These are phyloP conservation scores for Handroanthus guayacan DNA, from an alignment of 257 asterid genomes.

Conservation along the genomic window DNA sequence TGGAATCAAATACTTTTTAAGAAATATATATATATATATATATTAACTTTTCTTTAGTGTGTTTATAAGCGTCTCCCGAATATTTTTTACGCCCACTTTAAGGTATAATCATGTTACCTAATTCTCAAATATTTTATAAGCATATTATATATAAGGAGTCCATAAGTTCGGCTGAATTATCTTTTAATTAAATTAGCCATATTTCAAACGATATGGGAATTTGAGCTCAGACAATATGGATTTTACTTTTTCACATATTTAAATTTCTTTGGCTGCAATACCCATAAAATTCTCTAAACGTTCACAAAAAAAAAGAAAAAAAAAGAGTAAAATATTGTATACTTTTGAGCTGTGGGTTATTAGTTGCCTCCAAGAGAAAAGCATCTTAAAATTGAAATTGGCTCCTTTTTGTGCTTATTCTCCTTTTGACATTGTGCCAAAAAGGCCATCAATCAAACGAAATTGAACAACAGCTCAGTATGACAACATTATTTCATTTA, in stretches of 20 bases:
- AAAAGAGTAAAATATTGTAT: too few relatives aligned
- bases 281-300: conserved; percentile 2
- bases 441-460: conserved; percentile 19
- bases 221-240: not conserved
- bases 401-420: conserved; percentile 16
- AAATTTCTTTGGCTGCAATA: not conserved
- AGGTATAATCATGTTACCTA: too few relatives aligned
- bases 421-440: conserved; percentile 26
- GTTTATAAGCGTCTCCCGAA: too few relatives aligned
- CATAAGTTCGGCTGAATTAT: too few relatives aligned
- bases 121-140: too few relatives aligned
- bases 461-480: not conserved
- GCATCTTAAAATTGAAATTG: conserved; percentile 20
- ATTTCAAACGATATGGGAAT: not conserved
- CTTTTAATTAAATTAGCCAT: not conserved
- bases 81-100: too few relatives aligned
- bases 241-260: not conserved
- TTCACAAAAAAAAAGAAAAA: not conserved
- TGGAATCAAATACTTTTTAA: too few relatives aligned
- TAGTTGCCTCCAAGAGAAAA: conserved; percentile 25
- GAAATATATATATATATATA: too few relatives aligned
- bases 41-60: too few relatives aligned
- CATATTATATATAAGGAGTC: too few relatives aligned
- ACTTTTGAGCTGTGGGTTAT: conserved; percentile 21
- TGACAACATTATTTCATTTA: too few relatives aligned